Evolutionary conservation across 2,329 filamentous ascomycete genomes (phyloP).

Genomic region (Epichloe festucae): DNA sequence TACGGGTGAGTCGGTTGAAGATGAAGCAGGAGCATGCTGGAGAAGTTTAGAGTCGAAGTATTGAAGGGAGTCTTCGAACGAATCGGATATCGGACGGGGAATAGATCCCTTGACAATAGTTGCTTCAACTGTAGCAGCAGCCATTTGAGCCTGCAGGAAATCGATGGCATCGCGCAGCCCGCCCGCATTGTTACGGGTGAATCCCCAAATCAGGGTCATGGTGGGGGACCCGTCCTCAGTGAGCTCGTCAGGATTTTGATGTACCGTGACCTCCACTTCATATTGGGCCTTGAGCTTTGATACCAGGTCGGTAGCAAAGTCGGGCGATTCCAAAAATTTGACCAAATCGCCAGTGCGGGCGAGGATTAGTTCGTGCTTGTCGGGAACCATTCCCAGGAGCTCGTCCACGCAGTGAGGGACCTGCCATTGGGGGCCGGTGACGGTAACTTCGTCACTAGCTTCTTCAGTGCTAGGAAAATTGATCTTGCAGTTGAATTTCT

Average conservation of each 20-base stretch:
- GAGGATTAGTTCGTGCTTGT: conserved; percentile 84
- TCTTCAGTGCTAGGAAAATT: conserved; percentile 95
- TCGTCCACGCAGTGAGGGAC: conserved; percentile 94
- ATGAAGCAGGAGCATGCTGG: conserved; percentile 73
- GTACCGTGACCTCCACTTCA: conserved; percentile 73
- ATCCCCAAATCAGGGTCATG: conserved; percentile 58
- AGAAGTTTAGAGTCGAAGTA: conserved; percentile 96
- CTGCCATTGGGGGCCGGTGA: conserved; percentile 95
- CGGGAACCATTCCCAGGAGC: conserved; percentile 94
- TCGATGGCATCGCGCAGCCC: conserved; percentile 93
- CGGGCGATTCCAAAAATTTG: conserved; percentile 71
- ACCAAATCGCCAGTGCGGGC: conserved; percentile 63
- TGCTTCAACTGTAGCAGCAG: conserved; percentile 78
- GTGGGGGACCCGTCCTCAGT: conserved; percentile 45
- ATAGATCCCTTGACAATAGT: conserved; percentile 87
- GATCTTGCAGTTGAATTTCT: conserved; percentile 99
- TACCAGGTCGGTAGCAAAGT: conserved; percentile 69
- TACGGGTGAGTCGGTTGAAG: conserved; percentile 77
- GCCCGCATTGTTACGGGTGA: conserved; percentile 94
- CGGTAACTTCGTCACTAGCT: conserved; percentile 89
- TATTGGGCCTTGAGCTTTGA: conserved; percentile 83
- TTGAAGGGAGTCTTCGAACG: conserved; percentile 90
- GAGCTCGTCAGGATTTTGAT: conserved; percentile 46
- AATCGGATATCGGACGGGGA: conserved; percentile 95
- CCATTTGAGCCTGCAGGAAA: conserved; percentile 74